Base-by-base conservation (phyloP, 2,329 filamentous ascomycete species). In the Phaeosphaeriaceae sp. region DNA sequence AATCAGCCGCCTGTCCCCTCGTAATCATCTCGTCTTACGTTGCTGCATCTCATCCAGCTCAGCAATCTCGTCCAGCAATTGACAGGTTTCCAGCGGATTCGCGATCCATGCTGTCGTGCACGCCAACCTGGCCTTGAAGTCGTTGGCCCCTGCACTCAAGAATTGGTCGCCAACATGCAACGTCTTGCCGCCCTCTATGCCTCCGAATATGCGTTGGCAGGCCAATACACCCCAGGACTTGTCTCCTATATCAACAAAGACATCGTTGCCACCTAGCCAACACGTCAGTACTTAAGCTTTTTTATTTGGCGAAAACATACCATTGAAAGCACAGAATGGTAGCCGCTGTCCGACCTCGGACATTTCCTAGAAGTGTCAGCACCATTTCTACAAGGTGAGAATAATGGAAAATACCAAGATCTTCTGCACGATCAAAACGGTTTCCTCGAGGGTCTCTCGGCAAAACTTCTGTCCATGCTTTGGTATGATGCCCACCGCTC, bases 101-200 rank as follows among this genome's bases (percentile, higher is more conserved):
- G 95, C 94, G 66, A 99, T 96, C 95, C 95, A 99, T 1, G 94
- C 93, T 21, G 95, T 98, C 0, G 94, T 97, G 33, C 92, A 95
- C 20, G 96, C 93, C 69, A 93, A 86, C 27, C 94, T 85, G 7
- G 94, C 95, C 82, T 97, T 97, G 83, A 98, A 99, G 78, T 99
- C 95, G 79, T 99, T 99, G 17, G 93, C 92, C 13, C 75, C 75
- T 3, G 94, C 94, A 60, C 91, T 96, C 62, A 99, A 81, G 77
- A 99, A 99, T 80, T 99, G 95, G 78, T 99, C 88, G 15, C 95
- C 95, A 4, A 99, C 92, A 79, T 99, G 95, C 57, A 99, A 83
- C 9, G 93, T 97, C 71, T 91, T 90, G 63, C 89, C 87, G 3
- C 88, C 91, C 50, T 85, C 83, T 67, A 97, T 86, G 1, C 83